Percentiles rank a stretch among this genome's conserved stretches.
Conservation (phyloP, 441 rosid genomes). For the Brassica balearica region DNA sequence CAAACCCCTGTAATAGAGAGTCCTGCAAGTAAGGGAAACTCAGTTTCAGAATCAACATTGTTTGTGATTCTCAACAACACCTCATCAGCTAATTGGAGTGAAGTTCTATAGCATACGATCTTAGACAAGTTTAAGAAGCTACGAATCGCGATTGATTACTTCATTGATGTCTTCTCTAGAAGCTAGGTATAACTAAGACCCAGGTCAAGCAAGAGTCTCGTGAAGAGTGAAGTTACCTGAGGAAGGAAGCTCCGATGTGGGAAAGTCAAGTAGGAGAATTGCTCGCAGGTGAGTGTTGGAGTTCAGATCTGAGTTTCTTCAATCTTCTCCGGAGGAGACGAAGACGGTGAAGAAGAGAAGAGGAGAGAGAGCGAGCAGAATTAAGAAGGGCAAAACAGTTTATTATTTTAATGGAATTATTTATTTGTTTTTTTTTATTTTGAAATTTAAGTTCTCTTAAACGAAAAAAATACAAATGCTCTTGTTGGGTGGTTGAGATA, state of each 20-base stretch:
- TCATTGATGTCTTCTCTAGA: too few relatives aligned
- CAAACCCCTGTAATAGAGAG: conserved; percentile 22
- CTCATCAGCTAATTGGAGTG: neutral
- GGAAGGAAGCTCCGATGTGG: conserved; percentile 5
- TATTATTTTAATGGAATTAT: too few relatives aligned
- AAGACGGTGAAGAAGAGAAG: neutral
- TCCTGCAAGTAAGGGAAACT: conserved; percentile 38
- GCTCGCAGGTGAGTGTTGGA: conserved; percentile 17
- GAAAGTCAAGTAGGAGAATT: neutral
- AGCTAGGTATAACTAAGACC: neutral
- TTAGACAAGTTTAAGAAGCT: neutral
- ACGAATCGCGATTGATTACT: neutral
- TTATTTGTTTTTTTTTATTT: too few relatives aligned
- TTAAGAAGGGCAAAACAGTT: neutral
- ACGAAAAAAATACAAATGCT: neutral
- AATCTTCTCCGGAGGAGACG: conserved; percentile 38
- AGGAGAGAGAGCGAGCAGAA: too few relatives aligned
- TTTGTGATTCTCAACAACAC: conserved; percentile 3
- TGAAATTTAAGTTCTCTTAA: neutral
- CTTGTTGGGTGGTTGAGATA: conserved; percentile 41
- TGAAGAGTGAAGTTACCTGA: conserved; percentile 31
- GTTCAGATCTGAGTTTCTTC: conserved; percentile 41
- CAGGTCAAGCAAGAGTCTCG: conserved; percentile 35
- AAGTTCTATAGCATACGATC: conserved; percentile 9
- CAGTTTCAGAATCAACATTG: conserved; percentile 27